Base-by-base conservation (phyloP, 768 basidiomycete genomes). In the Panaeolus cyanescens region DNA sequence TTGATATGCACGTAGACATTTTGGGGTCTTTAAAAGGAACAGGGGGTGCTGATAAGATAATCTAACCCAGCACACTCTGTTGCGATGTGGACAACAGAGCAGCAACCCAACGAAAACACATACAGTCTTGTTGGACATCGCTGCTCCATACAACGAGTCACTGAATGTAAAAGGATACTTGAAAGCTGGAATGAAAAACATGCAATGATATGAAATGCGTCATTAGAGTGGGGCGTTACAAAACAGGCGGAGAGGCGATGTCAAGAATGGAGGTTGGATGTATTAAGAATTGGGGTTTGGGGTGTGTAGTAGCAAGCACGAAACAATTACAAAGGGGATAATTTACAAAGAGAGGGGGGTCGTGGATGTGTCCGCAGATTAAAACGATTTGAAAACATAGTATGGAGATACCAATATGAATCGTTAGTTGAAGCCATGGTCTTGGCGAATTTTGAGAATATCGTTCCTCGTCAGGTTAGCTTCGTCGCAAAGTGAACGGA, bases 401-500 rank as follows among this genome's bases (percentile, higher is more conserved):
- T 22, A 25, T 22, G 20, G 17, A 22, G 12, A 50, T 50, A 4
- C 1, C 4, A 50, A 20, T 12, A 8, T 9, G 4, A 20, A 31
- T 17, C 20, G 31, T 33, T 15, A 50, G 19, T 42, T 32, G 32
- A 32, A 22, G 12, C 33, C 61, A 60, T 77, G 72, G 22, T 79
- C 77, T 34, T 70, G 69, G 19, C 76, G 72, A 36, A 89, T 85
- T 55, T 80, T 79, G 25, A 85, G 59, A 57, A 91, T 88, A 70
- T 87, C 86, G 30, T 75, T 72, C 37, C 86, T 74, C 13, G 77
- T 74, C 17, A 91, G 72, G 62, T 80, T 80, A 6, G 88, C 88
- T 66, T 90, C 86, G 57, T 88, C 78, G 67, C 90, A 92, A 25
- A 91, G 80, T 3, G 84, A 83, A 19, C 88, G 79, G 79, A 91